Evolutionary conservation across 2,329 filamentous ascomycete genomes (phyloP), one percentile per base, ranked within the genome.

Genomic region (Arthrinium phaeospermum): DNA sequence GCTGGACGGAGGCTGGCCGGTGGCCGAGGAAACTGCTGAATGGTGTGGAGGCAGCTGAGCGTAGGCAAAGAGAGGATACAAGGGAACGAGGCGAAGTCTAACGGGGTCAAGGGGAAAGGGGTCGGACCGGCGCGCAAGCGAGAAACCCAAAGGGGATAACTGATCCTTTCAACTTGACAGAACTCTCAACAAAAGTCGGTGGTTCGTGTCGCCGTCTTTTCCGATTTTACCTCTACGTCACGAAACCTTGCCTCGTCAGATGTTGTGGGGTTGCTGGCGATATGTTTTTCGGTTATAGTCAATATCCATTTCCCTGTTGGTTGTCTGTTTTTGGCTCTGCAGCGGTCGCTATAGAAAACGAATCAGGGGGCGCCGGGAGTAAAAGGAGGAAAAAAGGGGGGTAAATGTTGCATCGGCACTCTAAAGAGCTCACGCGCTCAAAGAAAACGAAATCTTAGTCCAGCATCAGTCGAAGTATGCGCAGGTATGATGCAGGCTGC

Each of bases 171-270:
- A n/a, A 7, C 30, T 64, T 41, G 34, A 64, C 57, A 22, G 34
- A 64, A 64, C 57, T 64, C 57, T 64, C 34, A 64, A 41, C 57
- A 64, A 64, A 53, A 41, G 57, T n/a, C 57, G 57, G 57, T 22
- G 19, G 30, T 64, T 41, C 57, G 30, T 64, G 10, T n/a, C 0
- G 34, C 34, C 57, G 57, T 41, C 19, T 41, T n/a, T 41, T 37
- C 57, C 57, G 57, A 64, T 24, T 22, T 64, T 64, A 10, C 22
- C 34, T 64, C 3, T n/a, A 41, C 34, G 34, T 41, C 57, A 41
- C 3, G 57, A 41, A 64, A 64, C 34, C 34, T 37, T 64, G 34
- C 34, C 19, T 64, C 57, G n/a, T 64, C 34, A 41, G 57, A 64
- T 64, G 19, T n/a, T 22, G 4, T n/a, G 34, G 10, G 51, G 51